Percentiles rank a stretch among this genome's conserved stretches.
Conservation (phyloP, 768 basidiomycete genomes). For the Auricularia sp. region DNA sequence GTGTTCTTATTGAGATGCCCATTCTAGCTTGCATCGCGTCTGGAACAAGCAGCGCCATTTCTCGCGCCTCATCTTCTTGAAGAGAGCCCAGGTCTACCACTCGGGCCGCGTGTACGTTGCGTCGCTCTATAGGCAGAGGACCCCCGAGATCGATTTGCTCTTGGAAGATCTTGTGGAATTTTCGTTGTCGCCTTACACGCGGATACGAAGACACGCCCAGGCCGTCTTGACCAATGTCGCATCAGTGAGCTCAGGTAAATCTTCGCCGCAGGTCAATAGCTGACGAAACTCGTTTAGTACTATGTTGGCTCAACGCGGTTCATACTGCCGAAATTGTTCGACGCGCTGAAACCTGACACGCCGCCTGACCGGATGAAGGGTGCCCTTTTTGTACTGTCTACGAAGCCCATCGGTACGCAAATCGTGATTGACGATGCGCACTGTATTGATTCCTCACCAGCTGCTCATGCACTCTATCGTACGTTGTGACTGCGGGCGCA, state of each 20-base stretch:
- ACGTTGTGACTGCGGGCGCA: not conserved
- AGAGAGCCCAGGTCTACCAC: slow-evolving; percentile 72
- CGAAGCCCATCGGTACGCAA: slow-evolving; percentile 27
- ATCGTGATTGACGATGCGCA: not conserved
- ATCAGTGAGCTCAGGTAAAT: slow-evolving; percentile 35
- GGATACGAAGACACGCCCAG: slow-evolving; percentile 69
- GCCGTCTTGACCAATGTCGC: slow-evolving; percentile 52
- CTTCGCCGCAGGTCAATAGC: too few species aligned
- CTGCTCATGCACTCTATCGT: not conserved
- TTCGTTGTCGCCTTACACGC: slow-evolving; percentile 70
- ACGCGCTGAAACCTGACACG: slow-evolving; percentile 15
- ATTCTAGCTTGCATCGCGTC: slow-evolving; percentile 47
- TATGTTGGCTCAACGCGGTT: slow-evolving; percentile 64
- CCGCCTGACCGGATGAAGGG: slow-evolving; percentile 24
- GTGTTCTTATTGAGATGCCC: not conserved
- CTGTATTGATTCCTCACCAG: not conserved
- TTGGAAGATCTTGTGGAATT: slow-evolving; percentile 60
- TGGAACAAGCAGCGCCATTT: slow-evolving; percentile 69
- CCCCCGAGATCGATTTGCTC: slow-evolving; percentile 61
- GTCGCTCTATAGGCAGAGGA: slow-evolving; percentile 61
- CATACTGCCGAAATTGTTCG: slow-evolving; percentile 26
- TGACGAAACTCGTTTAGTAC: slow-evolving; percentile 31
- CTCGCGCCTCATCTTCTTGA: slow-evolving; percentile 62
- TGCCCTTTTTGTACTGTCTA: slow-evolving; percentile 51
- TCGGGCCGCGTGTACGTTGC: slow-evolving; percentile 69